Evolutionary conservation across 768 basidiomycete species (phyloP), one percentile per base, ranked within the genome.

Genomic region (Auricularia heimuer): DNA sequence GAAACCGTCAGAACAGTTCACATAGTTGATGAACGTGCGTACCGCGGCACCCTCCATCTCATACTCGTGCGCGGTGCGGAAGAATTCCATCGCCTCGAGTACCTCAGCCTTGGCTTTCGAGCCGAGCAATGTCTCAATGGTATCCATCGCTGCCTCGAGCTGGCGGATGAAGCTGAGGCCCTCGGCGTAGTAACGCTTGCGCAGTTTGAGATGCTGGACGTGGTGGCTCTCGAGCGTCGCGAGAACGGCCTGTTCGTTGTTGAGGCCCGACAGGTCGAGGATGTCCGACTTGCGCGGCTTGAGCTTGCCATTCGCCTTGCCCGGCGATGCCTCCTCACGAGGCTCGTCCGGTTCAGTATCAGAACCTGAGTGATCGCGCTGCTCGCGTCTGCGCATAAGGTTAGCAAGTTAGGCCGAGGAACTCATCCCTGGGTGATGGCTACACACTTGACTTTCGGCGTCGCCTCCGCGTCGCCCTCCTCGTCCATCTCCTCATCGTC

Each of bases 41-140:
- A 29, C 91, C 75, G 90, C 85, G 2, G 95, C 89, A 44, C 83
- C 81, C 47, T 85, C 81, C 62, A 98, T 84, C 69, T 91, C 80
- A 71, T 95, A 97, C 71, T 88, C 89, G 69, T 87, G 83, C 0
- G 89, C 85, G 4, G 88, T 81, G 60, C 86, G 82, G 83, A 94
- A 98, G 74, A 96, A 98, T 35, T 96, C 89, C 75, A 94, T 92
- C 8, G 87, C 80, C 72, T 92, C 92, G 63, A 92, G 76, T 0
- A 92, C 90, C 70, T 94, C 91, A 2, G 87, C 78, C 72, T 92
- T 93, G 77, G 83, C 89, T 63, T 82, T 98, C 61, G 90, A 93
- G 1, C 92, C 94, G 34, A 98, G 81, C 4, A 99, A 74, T 69
- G 90, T 83, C 62, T 82, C 83, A 56, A 97, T 81, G 1, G 80